Evolutionary conservation across 345 rosid genomes (phyloP).

Genomic region (Acer saccharum): DNA sequence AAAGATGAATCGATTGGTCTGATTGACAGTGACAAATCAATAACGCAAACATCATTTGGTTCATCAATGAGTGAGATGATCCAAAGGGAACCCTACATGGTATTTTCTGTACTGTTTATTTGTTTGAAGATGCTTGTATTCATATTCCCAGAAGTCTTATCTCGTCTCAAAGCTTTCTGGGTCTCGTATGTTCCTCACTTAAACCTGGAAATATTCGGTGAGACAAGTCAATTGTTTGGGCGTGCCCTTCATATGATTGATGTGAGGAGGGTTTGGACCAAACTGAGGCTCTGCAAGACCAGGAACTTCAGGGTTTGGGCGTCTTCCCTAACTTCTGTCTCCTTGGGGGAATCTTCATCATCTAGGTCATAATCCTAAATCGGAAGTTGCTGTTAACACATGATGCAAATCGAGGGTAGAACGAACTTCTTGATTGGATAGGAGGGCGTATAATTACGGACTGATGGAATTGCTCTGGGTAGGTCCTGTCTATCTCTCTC

Average conservation of each 20-base stretch:
- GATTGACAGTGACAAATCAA: conserved; percentile 21
- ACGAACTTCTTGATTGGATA: too few species aligned
- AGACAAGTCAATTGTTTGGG: conserved; percentile 71
- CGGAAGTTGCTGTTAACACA: conserved; percentile 7
- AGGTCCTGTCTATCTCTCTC: conserved; percentile 16
- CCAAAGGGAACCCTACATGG: conserved; percentile 64
- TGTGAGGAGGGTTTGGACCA: conserved; percentile 84
- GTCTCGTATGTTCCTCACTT: conserved; percentile 55
- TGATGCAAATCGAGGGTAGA: conserved; percentile 15
- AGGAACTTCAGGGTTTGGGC: conserved; percentile 91
- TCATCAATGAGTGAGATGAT: conserved; percentile 42
- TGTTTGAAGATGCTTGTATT: conserved; percentile 48
- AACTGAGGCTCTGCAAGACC: conserved; percentile 66
- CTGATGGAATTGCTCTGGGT: conserved; percentile 14
- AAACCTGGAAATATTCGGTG: conserved; percentile 85
- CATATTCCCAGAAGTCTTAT: conserved; percentile 45
- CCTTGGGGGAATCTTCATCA: conserved; percentile 75
- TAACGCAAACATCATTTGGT: conserved; percentile 37
- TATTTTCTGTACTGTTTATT: conserved; percentile 52
- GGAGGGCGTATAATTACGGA: conserved; percentile 17
- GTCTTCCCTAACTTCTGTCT: conserved; percentile 85
- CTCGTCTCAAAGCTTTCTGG: conserved; percentile 64
- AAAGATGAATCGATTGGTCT: conserved; percentile 36
- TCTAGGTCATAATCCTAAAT: conserved; percentile 46
- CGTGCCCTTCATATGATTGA: conserved; percentile 71